These are phyloP conservation scores for Aristolochia fimbriata DNA, from an alignment of 164 flowering plant genomes.

Conservation along the genomic window DNA sequence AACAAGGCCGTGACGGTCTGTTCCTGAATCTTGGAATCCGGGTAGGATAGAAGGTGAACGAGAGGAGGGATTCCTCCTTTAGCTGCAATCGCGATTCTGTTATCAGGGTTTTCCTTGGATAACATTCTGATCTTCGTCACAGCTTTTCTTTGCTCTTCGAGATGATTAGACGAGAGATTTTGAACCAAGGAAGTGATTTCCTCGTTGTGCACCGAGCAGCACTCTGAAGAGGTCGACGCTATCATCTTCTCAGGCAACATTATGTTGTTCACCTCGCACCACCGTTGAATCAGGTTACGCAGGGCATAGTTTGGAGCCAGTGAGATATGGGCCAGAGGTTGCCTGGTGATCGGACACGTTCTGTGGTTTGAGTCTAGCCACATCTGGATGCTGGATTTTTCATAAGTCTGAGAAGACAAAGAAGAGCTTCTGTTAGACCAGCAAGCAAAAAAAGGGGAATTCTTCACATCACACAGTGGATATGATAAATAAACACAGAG, in stretches of 20 bases:
- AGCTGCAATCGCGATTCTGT: slow-evolving; percentile 53
- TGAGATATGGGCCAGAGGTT: slow-evolving; percentile 43
- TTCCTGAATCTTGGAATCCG: slow-evolving; percentile 65
- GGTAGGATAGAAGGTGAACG: slow-evolving; percentile 50
- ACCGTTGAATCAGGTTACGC: slow-evolving; percentile 56
- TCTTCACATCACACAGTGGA: not conserved
- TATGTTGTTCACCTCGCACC: slow-evolving; percentile 68
- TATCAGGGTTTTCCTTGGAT: slow-evolving; percentile 72
- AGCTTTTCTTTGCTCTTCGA: slow-evolving; percentile 43
- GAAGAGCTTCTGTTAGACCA: not conserved
- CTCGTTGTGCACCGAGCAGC: slow-evolving; percentile 25
- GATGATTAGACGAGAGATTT: slow-evolving; percentile 37
- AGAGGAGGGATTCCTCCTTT: slow-evolving; percentile 54
- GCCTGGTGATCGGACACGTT: slow-evolving; percentile 80
- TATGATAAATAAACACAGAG: not conserved
- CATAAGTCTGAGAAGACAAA: slow-evolving; percentile 43
- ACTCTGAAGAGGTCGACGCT: slow-evolving; percentile 1
- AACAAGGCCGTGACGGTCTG: slow-evolving; percentile 72
- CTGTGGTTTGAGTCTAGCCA: slow-evolving; percentile 65
- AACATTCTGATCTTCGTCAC: slow-evolving; percentile 54
- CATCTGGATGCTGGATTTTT: slow-evolving; percentile 65
- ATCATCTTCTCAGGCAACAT: slow-evolving; percentile 37
- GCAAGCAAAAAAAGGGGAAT: too few relatives aligned
- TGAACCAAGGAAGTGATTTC: slow-evolving; percentile 36
- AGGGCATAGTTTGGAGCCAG: slow-evolving; percentile 78